phyloP scores from a whole-genome alignment of 73 alveolate species.

The Tetrahymena malaccensis region DNA sequence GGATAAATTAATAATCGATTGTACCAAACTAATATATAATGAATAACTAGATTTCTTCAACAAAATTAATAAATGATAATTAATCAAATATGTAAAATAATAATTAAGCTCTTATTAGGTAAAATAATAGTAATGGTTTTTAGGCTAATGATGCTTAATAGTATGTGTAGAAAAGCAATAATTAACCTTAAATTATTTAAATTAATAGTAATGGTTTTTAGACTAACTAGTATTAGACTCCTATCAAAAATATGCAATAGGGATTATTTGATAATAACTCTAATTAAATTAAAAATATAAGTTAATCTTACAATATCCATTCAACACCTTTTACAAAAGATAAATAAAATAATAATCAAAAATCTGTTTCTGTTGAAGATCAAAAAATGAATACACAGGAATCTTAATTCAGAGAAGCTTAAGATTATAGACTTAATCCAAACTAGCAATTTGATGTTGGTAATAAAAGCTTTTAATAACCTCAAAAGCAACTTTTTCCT shows the following conservation, averaged over 20 bases:
- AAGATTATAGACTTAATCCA: background rate
- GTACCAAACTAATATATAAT: background rate
- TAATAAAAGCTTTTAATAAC: background rate
- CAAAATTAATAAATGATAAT: background rate
- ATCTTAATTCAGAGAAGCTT: background rate
- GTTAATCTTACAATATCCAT: background rate
- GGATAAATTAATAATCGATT: no score
- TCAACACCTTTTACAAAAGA: background rate
- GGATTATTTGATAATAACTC: background rate
- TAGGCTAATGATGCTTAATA: no score
- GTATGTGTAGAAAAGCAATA: no score
- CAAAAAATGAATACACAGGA: background rate
- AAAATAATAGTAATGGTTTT: no score
- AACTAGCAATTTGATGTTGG: background rate
- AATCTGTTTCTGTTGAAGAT: background rate
- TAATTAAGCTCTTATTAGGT: no score
- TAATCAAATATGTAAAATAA: no score
- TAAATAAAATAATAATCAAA: no score
- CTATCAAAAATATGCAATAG: background rate
- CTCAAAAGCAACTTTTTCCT: background rate
- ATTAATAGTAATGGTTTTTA: background rate
- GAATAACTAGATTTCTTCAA: no score
- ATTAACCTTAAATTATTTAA: background rate
- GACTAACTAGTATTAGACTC: background rate
- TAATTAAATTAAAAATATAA: no score